Evolutionary conservation across 352 stramenopile species (phyloP).

Genomic region (Globisporangium splendens): DNA sequence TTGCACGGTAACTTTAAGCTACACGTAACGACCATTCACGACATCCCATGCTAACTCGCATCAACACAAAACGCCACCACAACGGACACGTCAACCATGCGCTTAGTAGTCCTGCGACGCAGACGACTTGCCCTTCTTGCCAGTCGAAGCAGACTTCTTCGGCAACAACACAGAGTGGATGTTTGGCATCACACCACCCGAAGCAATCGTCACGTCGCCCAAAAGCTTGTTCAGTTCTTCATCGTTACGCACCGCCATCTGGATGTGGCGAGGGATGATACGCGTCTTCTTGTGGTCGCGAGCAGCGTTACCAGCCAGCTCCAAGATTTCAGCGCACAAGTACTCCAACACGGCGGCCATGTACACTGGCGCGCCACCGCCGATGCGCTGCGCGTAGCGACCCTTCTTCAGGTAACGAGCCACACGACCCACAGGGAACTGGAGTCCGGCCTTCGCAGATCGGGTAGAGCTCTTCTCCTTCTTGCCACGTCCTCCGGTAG

Average conservation of each 20-base stretch:
- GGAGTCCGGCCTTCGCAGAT: slow-evolving; percentile 69
- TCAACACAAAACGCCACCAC: too few species aligned
- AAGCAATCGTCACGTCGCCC: slow-evolving; percentile 90
- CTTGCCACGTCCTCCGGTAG: too few species aligned
- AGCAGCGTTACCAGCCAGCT: slow-evolving; percentile 31
- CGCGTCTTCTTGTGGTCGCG: too few species aligned
- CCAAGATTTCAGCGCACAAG: slow-evolving; percentile 88
- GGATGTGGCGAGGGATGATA: too few species aligned
- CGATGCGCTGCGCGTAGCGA: slow-evolving; percentile 90
- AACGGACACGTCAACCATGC: too few species aligned
- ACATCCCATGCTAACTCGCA: too few species aligned
- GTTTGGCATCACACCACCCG: slow-evolving; percentile 26
- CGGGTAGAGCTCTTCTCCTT: too few species aligned
- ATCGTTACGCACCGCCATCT: slow-evolving; percentile 28
- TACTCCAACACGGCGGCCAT: slow-evolving; percentile 91
- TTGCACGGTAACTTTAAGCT: too few species aligned
- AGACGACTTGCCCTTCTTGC: too few species aligned
- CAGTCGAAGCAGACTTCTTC: too few species aligned
- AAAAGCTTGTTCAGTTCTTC: slow-evolving; percentile 94
- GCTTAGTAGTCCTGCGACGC: slow-evolving; percentile 16
- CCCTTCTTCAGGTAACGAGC: slow-evolving; percentile 78
- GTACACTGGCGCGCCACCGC: slow-evolving; percentile 92
- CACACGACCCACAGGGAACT: slow-evolving; percentile 95
- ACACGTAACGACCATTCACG: too few species aligned
- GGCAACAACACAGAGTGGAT: too few species aligned